Base-by-base conservation (phyloP, 495 filamentous ascomycete species). In the Jackrogersella minutella region DNA sequence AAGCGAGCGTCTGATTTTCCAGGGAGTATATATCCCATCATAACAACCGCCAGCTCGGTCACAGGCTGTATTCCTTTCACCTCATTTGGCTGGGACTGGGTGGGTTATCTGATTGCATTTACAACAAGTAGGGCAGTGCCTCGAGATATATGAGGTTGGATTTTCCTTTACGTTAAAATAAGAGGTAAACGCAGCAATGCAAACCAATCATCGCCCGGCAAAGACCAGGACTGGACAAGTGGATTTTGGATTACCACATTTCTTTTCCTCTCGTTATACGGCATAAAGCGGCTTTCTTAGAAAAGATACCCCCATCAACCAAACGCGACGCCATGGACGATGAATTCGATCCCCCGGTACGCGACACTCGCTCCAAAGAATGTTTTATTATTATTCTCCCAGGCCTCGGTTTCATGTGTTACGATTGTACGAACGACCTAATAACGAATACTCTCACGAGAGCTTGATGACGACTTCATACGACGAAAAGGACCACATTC, bases 151-250 rank as follows among this genome's bases (percentile, higher is more conserved):
- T 59, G 66, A 74, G 78, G 76, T 69, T 70, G 71, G 58, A 70
- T 74, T 77, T 68, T 70, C 68, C 65, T 69, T 69, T 74, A 53
- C 44, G 56, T 67, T 70, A 67, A 68, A 70, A 74, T 73, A 78
- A 76, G 74, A 81, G 71, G 76, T 73, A 80, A 66, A 80, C 72
- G 80, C 80, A 82, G 80, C 80, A 80, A 82, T 82, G 80, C 80
- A 81, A n/a, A 74, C 74, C 73, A 59, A 73, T 62, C 55, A 70
- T 73, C 63, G 70, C 76, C 78, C 74, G 75, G 78, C 72, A 71
- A 65, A 79, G 71, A 73, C 75, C 78, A 75, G 74, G 78, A 80
- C 75, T 74, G 77, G 75, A 73, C 60, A 69, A 67, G 68, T 69
- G 66, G 62, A 68, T 70, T 70, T 58, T 70, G 39, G 55, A 61